Conservation (phyloP, 176 grass and related monocot species). For the Triticum turgidum region DNA sequence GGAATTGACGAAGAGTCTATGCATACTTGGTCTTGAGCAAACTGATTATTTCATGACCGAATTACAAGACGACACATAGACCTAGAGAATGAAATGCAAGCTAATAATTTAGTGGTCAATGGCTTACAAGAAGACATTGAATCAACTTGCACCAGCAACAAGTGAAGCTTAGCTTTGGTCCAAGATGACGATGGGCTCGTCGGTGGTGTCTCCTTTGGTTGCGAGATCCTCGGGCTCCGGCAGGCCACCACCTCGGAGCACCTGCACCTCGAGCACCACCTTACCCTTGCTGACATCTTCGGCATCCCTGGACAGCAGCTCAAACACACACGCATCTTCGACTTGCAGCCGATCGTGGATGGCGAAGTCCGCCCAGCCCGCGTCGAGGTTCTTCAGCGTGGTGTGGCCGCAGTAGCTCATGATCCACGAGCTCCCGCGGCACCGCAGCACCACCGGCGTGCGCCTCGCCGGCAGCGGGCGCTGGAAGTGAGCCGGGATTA, state of each 20-base stretch:
- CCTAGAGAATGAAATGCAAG: too few relatives aligned
- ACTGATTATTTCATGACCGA: too few relatives aligned
- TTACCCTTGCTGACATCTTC: not conserved
- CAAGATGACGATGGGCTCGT: slow-evolving; percentile 31
- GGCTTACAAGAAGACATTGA: too few relatives aligned
- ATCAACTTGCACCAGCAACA: too few relatives aligned
- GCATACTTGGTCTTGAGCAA: too few relatives aligned
- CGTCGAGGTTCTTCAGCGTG: not conserved
- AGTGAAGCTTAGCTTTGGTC: not conserved
- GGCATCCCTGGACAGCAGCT: not conserved
- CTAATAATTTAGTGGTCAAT: too few relatives aligned
- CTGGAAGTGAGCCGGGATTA: slow-evolving; percentile 24
- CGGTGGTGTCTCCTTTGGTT: slow-evolving; percentile 16
- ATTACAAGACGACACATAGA: too few relatives aligned
- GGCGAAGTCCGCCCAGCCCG: slow-evolving; percentile 18
- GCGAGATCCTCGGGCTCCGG: not conserved
- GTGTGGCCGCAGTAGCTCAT: slow-evolving; percentile 31
- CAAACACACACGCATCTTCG: slow-evolving; percentile 38
- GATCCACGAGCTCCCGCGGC: slow-evolving; percentile 22
- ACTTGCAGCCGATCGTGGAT: slow-evolving; percentile 23
- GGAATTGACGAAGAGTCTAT: too few relatives aligned
- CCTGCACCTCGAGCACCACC: slow-evolving; percentile 37
- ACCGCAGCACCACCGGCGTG: not conserved
- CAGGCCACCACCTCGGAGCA: slow-evolving; percentile 30
- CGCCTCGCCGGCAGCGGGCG: slow-evolving; percentile 10